phyloP scores from a whole-genome alignment of 768 basidiomycete genomes.

The Tubosaeta brunneosetosa region DNA sequence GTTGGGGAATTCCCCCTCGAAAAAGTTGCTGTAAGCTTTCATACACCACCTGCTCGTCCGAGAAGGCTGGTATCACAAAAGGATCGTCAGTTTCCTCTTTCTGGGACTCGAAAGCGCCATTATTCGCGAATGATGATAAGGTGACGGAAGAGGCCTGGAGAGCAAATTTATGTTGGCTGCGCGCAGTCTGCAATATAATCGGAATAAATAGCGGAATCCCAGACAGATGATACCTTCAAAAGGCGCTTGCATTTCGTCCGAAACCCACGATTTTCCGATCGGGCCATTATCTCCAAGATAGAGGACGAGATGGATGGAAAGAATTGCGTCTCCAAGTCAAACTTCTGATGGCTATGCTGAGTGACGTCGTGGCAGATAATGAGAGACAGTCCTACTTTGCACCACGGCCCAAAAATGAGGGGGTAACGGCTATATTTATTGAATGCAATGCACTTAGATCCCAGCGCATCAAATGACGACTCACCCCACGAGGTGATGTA shows the following conservation, averaged over 20 bases:
- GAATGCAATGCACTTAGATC: conserved; percentile 4
- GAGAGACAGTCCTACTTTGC: conserved; percentile 41
- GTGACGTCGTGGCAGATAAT: conserved; percentile 1
- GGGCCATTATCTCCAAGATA: conserved; percentile 45
- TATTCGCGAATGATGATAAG: conserved; percentile 19
- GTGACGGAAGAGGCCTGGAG: conserved; percentile 27
- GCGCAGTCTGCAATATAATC: conserved; percentile 19
- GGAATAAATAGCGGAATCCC: conserved; percentile 7
- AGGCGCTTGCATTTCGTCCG: conserved; percentile 39
- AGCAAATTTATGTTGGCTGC: conserved; percentile 21
- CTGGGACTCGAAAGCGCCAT: conserved; percentile 1
- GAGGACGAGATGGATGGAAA: conserved; percentile 49
- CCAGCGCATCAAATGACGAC: conserved; percentile 12
- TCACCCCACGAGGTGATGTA: conserved; percentile 56
- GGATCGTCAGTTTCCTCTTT: conserved; percentile 12
- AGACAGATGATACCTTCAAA: conserved; percentile 41
- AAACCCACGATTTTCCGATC: conserved; percentile 50
- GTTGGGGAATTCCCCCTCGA: conserved; percentile 36
- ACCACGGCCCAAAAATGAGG: conserved; percentile 68
- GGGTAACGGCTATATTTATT: conserved; percentile 59
- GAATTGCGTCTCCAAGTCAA: conserved; percentile 47
- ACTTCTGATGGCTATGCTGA: conserved; percentile 40
- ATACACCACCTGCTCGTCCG: conserved; percentile 36
- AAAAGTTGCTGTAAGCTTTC: conserved; percentile 44
- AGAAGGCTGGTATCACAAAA: conserved; percentile 14